Conservation (phyloP, 2,329 filamentous ascomycete genomes). For the Talaromyces sp. region DNA sequence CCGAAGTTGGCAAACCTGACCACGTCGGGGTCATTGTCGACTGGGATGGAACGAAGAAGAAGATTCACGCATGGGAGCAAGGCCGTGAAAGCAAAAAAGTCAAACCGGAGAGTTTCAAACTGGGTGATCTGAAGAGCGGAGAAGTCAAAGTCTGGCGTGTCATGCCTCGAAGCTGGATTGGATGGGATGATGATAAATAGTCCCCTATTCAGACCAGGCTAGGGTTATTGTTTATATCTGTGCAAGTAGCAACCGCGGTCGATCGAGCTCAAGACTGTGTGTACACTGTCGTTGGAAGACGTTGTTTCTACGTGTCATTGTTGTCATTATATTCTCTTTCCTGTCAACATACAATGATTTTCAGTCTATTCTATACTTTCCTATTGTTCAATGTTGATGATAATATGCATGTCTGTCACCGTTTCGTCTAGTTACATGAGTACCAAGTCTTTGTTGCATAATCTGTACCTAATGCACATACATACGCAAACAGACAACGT, state of each 20-base stretch:
- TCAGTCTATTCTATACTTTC: background rate
- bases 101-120: conserved; percentile 88
- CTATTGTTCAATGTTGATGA: conserved; percentile 1
- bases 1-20: conserved; percentile 82
- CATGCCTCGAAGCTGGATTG: conserved; percentile 88
- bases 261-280: background rate
- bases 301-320: background rate
- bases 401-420: conserved; percentile 5
- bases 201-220: background rate
- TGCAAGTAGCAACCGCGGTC: background rate
- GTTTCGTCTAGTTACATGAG: background rate
- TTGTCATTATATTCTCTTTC: background rate
- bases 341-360: conserved; percentile 10
- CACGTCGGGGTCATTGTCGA: conserved; percentile 91
- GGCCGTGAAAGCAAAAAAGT: conserved; percentile 91
- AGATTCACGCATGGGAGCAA: conserved; percentile 93
- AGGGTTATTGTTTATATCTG: conserved; percentile 1
- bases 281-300: background rate
- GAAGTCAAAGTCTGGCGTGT: conserved; percentile 98
- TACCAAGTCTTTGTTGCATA: conserved; percentile 2
- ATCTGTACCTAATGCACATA: conserved; percentile 12
- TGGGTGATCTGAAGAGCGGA: conserved; percentile 86
- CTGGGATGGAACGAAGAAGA: conserved; percentile 99
- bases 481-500: background rate
- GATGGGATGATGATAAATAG: conserved; percentile 61